phyloP scores from a whole-genome alignment of 2,329 filamentous ascomycete genomes.

The Fusarium succisae region DNA sequence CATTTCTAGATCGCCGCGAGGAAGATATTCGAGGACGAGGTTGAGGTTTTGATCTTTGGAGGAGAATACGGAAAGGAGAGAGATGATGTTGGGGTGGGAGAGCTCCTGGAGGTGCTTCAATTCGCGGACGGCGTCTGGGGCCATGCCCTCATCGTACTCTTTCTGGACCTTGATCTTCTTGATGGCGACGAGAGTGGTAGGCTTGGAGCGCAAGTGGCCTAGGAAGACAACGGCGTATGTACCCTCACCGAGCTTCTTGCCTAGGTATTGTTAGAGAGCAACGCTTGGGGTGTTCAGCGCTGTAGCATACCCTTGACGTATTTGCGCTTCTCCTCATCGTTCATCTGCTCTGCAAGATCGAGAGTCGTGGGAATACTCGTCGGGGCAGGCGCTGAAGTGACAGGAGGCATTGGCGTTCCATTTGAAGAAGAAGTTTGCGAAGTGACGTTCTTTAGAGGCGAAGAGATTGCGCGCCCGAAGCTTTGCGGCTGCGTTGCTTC shows the following conservation, averaged over 20 bases:
- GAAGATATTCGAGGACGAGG: slow-evolving; percentile 92
- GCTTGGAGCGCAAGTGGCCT: slow-evolving; percentile 79
- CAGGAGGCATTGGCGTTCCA: slow-evolving; percentile 54
- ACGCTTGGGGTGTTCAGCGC: too few relatives aligned
- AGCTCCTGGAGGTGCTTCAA: slow-evolving; percentile 96
- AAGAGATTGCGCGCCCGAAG: slow-evolving; percentile 50
- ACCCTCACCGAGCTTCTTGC: slow-evolving; percentile 92
- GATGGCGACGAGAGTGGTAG: slow-evolving; percentile 82
- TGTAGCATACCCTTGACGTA: slow-evolving; percentile 79
- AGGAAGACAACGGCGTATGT: slow-evolving; percentile 97
- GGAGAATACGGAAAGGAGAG: slow-evolving; percentile 89
- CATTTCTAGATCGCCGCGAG: slow-evolving; percentile 93
- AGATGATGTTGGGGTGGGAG: slow-evolving; percentile 94
- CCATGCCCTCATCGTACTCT: slow-evolving; percentile 89
- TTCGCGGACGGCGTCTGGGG: slow-evolving; percentile 94
- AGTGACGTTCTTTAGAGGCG: slow-evolving; percentile 55
- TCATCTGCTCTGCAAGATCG: slow-evolving; percentile 81
- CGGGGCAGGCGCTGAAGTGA: slow-evolving; percentile 42
- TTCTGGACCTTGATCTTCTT: slow-evolving; percentile 91
- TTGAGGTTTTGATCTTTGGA: slow-evolving; percentile 97
- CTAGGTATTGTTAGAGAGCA: slow-evolving; percentile 53
- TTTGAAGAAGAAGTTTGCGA: slow-evolving; percentile 51
- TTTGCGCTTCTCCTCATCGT: slow-evolving; percentile 83
- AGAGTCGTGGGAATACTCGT: slow-evolving; percentile 53
- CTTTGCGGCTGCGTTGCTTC: slow-evolving; percentile 43